Conservation (phyloP, 176 grass and related monocot genomes). For the Phoenix dactylifera region DNA sequence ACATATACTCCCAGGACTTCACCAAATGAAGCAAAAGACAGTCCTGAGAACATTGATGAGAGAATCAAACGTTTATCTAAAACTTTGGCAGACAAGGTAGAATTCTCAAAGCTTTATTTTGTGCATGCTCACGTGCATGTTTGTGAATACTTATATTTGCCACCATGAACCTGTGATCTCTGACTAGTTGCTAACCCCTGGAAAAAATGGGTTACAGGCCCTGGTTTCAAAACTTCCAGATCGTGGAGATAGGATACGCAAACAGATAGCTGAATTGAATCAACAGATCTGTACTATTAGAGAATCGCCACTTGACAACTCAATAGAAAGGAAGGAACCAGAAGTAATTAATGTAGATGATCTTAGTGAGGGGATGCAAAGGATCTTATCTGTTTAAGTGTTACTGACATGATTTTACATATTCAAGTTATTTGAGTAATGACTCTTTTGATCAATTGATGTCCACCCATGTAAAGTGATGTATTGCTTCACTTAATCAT, state of each 20-base stretch:
- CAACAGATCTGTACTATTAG: constrained; percentile 27
- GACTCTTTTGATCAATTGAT: too few species aligned
- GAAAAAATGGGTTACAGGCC: constrained; percentile 11
- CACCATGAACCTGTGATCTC: neutral
- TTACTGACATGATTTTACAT: too few species aligned
- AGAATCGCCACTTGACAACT: constrained; percentile 12
- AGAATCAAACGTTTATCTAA: constrained; percentile 53
- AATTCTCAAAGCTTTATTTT: neutral
- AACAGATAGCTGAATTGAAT: constrained; percentile 41
- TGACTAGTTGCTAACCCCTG: neutral
- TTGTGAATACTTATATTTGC: neutral
- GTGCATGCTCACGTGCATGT: neutral
- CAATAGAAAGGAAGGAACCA: neutral
- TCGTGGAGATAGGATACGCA: constrained; percentile 38
- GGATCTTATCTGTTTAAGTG: constrained; percentile 13
- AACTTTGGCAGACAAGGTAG: constrained; percentile 49
- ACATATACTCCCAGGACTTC: constrained; percentile 22
- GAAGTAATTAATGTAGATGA: constrained; percentile 49
- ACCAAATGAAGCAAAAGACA: constrained; percentile 21
- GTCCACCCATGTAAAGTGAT: too few species aligned
- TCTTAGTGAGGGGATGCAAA: constrained; percentile 22
- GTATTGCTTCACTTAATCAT: too few species aligned
- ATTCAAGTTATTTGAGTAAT: too few species aligned
- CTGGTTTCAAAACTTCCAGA: constrained; percentile 49
- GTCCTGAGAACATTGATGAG: constrained; percentile 47